Evolutionary conservation across 768 basidiomycete genomes (phyloP).

Genomic region (Hygrocybe coccinea): DNA sequence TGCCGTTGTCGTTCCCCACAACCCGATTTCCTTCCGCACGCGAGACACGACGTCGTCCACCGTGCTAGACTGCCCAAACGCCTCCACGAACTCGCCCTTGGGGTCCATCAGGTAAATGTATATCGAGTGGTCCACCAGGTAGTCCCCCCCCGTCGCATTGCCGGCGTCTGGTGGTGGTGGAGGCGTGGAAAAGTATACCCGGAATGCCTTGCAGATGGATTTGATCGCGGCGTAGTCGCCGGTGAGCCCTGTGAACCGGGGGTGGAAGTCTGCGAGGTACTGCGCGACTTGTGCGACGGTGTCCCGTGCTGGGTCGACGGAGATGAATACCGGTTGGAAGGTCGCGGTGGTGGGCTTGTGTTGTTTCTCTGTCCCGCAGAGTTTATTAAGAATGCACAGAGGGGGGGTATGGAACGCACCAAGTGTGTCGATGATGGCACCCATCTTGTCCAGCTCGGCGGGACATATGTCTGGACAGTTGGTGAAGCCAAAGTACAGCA

Average conservation of each 20-base stretch:
- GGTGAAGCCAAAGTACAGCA: conserved; percentile 97
- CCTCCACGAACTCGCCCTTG: conserved; percentile 87
- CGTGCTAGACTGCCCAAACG: conserved; percentile 82
- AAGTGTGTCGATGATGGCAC: conserved; percentile 62
- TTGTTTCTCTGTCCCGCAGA: conserved; percentile 63
- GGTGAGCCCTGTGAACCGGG: conserved; percentile 80
- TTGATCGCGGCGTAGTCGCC: conserved; percentile 83
- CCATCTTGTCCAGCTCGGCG: conserved; percentile 94
- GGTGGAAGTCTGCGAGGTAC: conserved; percentile 85
- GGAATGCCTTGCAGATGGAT: conserved; percentile 86
- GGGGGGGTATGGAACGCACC: conserved; percentile 44
- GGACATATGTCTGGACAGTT: conserved; percentile 99
- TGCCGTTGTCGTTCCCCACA: background rate
- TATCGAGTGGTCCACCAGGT: conserved; percentile 94
- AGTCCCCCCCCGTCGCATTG: conserved; percentile 88
- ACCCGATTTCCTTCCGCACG: conserved; percentile 6
- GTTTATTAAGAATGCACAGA: too few relatives aligned
- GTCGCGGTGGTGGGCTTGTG: conserved; percentile 64
- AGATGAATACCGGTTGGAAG: conserved; percentile 89
- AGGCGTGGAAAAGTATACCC: conserved; percentile 98
- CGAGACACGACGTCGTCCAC: conserved; percentile 58
- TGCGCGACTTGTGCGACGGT: conserved; percentile 51
- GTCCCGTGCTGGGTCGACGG: conserved; percentile 95
- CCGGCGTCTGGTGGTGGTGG: conserved; percentile 80
- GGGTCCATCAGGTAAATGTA: conserved; percentile 99